phyloP scores from a whole-genome alignment of 371 early-diverging fungal species.

The Rhizopus arrhizus region DNA sequence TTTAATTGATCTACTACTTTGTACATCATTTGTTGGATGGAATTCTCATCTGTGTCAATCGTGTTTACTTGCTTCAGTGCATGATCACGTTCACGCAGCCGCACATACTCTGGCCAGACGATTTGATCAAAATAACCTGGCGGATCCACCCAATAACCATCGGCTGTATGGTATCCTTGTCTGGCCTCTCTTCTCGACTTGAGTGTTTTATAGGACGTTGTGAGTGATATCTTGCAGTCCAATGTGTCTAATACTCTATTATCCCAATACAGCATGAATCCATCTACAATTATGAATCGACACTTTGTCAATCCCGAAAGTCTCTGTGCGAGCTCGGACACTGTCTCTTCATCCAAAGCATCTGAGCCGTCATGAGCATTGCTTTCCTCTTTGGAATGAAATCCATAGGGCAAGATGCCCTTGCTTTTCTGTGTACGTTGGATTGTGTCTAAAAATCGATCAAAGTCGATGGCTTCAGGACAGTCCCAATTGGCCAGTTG shows the following conservation, averaged over 20 bases:
- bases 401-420: conserved; percentile 45
- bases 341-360: conserved; percentile 1
- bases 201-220: conserved; percentile 57
- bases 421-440: conserved; percentile 35
- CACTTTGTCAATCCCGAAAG: conserved; percentile 8
- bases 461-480: conserved; percentile 65
- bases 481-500: conserved; percentile 81
- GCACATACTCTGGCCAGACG: conserved; percentile 75
- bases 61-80: conserved; percentile 23
- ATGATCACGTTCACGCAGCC: conserved; percentile 31
- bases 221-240: conserved; percentile 64
- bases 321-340: conserved; percentile 1
- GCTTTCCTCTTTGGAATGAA: conserved; percentile 34
- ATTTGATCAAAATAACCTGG: conserved; percentile 75
- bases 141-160: conserved; percentile 83
- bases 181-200: conserved; percentile 64
- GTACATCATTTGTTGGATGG: conserved; percentile 31
- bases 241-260: conserved; percentile 44
- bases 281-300: conserved; percentile 69
- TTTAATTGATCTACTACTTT: conserved; percentile 6
- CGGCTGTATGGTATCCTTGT: conserved; percentile 66
- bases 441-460: conserved; percentile 36
- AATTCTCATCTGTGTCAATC: conserved; percentile 30
- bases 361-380: conserved; percentile 29
- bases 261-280: conserved; percentile 68